Percentiles rank a stretch among this genome's conserved stretches.
These are phyloP conservation scores for Mesembryanthemum crystallinum DNA, from an alignment of 148 eudicot genomes.

Conservation along the genomic window DNA sequence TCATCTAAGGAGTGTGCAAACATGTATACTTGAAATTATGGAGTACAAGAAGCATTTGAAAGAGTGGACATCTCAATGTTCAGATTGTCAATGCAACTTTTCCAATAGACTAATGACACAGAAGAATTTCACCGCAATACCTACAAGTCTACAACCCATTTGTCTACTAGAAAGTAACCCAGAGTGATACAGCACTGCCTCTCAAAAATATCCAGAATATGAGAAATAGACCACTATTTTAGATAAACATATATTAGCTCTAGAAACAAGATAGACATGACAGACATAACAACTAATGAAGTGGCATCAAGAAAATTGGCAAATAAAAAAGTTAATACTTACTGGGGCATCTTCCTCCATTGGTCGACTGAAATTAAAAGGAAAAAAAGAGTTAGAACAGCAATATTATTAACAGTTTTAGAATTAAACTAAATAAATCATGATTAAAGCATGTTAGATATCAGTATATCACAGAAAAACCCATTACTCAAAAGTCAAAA, in stretches of 20 bases:
- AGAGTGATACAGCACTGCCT: not conserved
- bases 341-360: constrained; percentile 78
- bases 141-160: not conserved
- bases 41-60: not conserved
- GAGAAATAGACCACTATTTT: not conserved
- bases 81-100: not conserved
- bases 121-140: not conserved
- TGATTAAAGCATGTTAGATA: no score
- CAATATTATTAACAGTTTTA: not conserved
- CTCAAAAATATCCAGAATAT: not conserved
- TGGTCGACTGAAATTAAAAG: constrained; percentile 55
- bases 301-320: not conserved
- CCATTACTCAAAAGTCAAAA: no score
- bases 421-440: not conserved
- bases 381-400: not conserved
- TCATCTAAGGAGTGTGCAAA: not conserved
- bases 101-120: not conserved
- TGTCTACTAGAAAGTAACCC: not conserved
- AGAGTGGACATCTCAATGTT: not conserved
- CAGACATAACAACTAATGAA: not conserved
- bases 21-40: not conserved
- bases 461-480: no score
- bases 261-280: not conserved
- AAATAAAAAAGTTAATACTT: constrained; percentile 27
- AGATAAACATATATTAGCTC: not conserved